phyloP scores from a whole-genome alignment of 805 yeast species.

The Priceomyces haplophilus region DNA sequence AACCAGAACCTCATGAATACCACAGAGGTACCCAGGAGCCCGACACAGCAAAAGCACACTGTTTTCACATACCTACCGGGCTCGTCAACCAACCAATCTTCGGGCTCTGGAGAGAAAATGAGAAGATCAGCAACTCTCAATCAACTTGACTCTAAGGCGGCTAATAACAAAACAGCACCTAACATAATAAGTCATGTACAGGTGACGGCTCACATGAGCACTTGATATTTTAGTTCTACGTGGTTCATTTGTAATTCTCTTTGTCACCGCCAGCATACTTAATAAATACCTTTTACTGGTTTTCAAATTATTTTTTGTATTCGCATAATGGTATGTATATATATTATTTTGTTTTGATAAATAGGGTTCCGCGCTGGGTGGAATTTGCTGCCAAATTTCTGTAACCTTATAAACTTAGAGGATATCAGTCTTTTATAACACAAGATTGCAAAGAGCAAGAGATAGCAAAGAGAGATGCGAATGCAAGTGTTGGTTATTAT shows the following conservation, averaged over 20 bases:
- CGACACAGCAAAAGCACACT: not conserved
- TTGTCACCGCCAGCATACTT: not conserved
- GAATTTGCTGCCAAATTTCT: not conserved
- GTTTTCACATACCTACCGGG: not conserved
- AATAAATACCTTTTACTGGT: not conserved
- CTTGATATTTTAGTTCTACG: slow-evolving; percentile 12
- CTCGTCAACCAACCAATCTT: slow-evolving; percentile 1
- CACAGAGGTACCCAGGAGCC: slow-evolving; percentile 9
- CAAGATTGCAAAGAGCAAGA: not conserved
- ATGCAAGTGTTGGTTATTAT: not conserved
- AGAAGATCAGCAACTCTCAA: slow-evolving; percentile 33
- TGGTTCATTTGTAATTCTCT: not conserved
- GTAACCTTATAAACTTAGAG: not conserved
- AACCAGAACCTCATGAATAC: slow-evolving; percentile 17
- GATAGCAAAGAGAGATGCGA: not conserved
- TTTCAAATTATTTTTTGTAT: not conserved
- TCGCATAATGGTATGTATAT: too few relatives aligned
- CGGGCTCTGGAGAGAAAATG: slow-evolving; percentile 16
- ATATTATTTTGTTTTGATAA: not conserved
- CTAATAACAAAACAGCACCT: slow-evolving; percentile 28
- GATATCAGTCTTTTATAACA: not conserved
- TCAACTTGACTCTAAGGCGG: slow-evolving; percentile 28
- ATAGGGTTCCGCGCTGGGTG: not conserved
- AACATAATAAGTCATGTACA: slow-evolving; percentile 41
- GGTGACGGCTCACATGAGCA: slow-evolving; percentile 40